Percentiles rank a stretch among this genome's conserved stretches.
phyloP scores from a whole-genome alignment of 1,284 basidiomycete genomes.

The Schizophyllum amplum region DNA sequence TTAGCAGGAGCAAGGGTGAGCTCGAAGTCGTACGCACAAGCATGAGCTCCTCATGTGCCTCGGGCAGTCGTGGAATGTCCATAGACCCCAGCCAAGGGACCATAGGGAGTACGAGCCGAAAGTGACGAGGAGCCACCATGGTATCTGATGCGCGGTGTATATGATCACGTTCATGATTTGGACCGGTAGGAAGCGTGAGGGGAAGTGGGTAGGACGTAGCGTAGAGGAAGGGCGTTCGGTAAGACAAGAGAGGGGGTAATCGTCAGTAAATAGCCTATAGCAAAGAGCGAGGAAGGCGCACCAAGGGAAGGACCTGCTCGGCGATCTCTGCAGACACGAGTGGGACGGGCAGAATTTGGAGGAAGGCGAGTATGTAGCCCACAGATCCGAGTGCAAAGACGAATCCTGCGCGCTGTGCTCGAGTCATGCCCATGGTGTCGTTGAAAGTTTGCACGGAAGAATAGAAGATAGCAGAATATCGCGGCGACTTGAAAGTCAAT shows the following conservation, averaged over 20 bases:
- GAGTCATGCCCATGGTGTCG: conserved; percentile 39
- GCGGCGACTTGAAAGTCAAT: too few species aligned
- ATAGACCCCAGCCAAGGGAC: conserved; percentile 64
- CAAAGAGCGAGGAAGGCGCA: conserved; percentile 19
- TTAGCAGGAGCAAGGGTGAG: conserved; percentile 2
- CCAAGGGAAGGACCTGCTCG: conserved; percentile 52
- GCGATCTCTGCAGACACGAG: conserved; percentile 38
- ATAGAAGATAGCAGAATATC: too few species aligned
- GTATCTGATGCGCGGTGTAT: conserved; percentile 36
- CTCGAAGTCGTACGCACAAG: conserved; percentile 30
- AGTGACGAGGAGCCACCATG: conserved; percentile 70
- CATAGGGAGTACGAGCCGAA: conserved; percentile 71
- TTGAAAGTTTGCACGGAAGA: too few species aligned
- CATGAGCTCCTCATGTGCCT: conserved; percentile 66
- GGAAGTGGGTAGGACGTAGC: conserved; percentile 2
- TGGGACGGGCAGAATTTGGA: conserved; percentile 47
- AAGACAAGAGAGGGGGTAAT: background rate
- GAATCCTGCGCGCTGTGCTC: conserved; percentile 45
- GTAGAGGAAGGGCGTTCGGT: background rate
- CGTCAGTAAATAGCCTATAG: background rate
- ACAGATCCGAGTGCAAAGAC: conserved; percentile 32
- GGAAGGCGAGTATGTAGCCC: conserved; percentile 49
- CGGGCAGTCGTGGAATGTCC: conserved; percentile 70
- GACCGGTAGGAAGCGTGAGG: background rate
- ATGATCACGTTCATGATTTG: background rate